These are phyloP conservation scores for Coemansia sp. DNA, from an alignment of 192 early-diverging fungal genomes.

Conservation along the genomic window DNA sequence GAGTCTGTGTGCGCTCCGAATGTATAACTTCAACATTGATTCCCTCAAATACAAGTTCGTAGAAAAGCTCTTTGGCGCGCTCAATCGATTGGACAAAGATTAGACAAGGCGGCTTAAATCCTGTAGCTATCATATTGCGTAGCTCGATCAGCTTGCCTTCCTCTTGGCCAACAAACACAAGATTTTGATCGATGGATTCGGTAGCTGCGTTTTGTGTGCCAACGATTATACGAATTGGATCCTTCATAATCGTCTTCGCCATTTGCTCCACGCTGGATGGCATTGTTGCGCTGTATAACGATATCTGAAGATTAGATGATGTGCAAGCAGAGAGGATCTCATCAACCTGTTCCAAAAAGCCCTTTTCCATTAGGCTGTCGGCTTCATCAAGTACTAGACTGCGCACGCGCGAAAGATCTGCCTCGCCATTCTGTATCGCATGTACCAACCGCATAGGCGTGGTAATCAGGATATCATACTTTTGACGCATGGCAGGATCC, in stretches of 20 bases:
- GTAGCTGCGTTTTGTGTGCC: slow-evolving; percentile 89
- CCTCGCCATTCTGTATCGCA: slow-evolving; percentile 74
- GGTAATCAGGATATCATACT: slow-evolving; percentile 89
- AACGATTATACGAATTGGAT: slow-evolving; percentile 85
- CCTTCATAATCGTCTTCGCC: slow-evolving; percentile 87
- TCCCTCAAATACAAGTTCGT: slow-evolving; percentile 94
- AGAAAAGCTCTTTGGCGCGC: slow-evolving; percentile 93
- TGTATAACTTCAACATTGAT: slow-evolving; percentile 99
- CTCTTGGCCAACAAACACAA: slow-evolving; percentile 91
- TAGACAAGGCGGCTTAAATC: slow-evolving; percentile 88
- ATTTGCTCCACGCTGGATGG: slow-evolving; percentile 87
- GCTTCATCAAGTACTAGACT: slow-evolving; percentile 82
- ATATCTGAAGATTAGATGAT: slow-evolving; percentile 68
- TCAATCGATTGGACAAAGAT: slow-evolving; percentile 98
- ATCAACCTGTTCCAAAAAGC: slow-evolving; percentile 86
- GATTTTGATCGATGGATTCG: slow-evolving; percentile 83
- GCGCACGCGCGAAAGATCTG: slow-evolving; percentile 75
- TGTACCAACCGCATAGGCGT: slow-evolving; percentile 92
- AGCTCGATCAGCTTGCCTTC: slow-evolving; percentile 92
- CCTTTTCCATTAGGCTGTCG: slow-evolving; percentile 76
- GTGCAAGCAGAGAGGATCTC: slow-evolving; percentile 87
- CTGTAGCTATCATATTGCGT: slow-evolving; percentile 75
- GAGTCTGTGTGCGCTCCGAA: slow-evolving; percentile 88
- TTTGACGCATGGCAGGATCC: slow-evolving; percentile 62
- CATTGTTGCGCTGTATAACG: slow-evolving; percentile 93